Conservation (phyloP, 495 filamentous ascomycete species). For the Glutinoglossum americanum region DNA sequence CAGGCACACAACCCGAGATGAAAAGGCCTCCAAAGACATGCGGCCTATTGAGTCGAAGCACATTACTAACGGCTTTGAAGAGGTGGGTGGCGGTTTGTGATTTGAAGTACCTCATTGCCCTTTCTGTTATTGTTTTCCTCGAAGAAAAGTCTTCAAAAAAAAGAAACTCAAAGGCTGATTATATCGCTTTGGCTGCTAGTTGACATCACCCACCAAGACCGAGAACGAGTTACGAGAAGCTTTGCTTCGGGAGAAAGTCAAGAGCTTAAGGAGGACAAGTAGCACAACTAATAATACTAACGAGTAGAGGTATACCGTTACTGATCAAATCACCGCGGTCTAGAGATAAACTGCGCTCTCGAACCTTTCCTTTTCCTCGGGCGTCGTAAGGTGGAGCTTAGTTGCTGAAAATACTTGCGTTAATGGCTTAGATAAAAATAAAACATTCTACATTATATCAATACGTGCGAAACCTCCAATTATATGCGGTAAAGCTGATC, state of each 20-base stretch:
- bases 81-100: constrained; percentile 28
- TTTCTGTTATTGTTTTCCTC: constrained; percentile 3
- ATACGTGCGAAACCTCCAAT: too few relatives aligned
- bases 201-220: constrained; percentile 13
- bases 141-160: background rate
- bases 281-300: constrained; percentile 3
- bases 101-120: constrained; percentile 6
- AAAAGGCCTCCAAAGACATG: background rate
- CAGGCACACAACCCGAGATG: background rate
- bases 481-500: too few relatives aligned
- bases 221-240: constrained; percentile 41
- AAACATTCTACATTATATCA: too few relatives aligned
- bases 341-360: too few relatives aligned
- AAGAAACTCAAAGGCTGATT: background rate
- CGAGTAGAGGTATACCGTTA: constrained; percentile 9
- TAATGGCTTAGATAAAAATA: too few relatives aligned
- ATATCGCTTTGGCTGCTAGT: constrained; percentile 6
- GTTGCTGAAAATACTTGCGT: too few relatives aligned
- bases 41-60: background rate
- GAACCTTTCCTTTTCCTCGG: too few relatives aligned
- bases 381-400: too few relatives aligned
- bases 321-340: background rate
- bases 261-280: constrained; percentile 23
- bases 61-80: constrained; percentile 10
- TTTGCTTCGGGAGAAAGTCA: constrained; percentile 44